A percentile compares a stretch with the other conserved stretches of the same genome.
phyloP scores from a whole-genome alignment of 495 filamentous ascomycete genomes.

The Coniosporium apollinis region DNA sequence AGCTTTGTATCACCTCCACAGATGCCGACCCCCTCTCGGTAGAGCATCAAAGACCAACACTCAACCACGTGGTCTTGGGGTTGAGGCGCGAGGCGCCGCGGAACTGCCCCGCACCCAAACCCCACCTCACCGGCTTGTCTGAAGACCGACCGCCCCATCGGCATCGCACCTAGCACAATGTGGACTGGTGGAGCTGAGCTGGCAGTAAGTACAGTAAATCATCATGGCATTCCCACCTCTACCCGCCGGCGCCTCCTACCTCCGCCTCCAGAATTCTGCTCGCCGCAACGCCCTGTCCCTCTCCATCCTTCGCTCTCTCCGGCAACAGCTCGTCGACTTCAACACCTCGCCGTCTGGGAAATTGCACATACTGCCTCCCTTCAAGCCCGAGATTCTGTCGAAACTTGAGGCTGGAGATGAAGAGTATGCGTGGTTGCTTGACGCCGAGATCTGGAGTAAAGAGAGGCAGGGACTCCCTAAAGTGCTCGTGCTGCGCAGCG shows the following conservation, averaged over 20 bases:
- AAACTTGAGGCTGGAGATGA: slow-evolving; percentile 2
- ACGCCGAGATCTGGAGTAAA: slow-evolving; percentile 1
- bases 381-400: slow-evolving; percentile 1
- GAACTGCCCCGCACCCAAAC: no score
- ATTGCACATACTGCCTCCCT: slow-evolving; percentile 3
- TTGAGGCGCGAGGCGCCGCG: no score
- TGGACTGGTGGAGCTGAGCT: no score
- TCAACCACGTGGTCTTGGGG: no score
- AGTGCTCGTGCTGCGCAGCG: slow-evolving; percentile 4
- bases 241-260: slow-evolving; percentile 1
- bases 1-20: no score
- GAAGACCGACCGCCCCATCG: no score
- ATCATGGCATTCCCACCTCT: neutral
- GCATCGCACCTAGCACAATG: no score
- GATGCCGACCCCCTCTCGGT: no score
- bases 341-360: slow-evolving; percentile 5
- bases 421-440: slow-evolving; percentile 6
- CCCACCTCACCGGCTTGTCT: no score
- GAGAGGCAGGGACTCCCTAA: slow-evolving; percentile 4
- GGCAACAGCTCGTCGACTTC: slow-evolving; percentile 1
- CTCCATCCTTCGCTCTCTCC: slow-evolving; percentile 3
- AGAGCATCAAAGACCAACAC: no score
- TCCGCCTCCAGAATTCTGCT: slow-evolving; percentile 2
- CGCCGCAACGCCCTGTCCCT: slow-evolving; percentile 6
- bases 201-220: neutral